Evolutionary conservation across 208 protist species (phyloP).

Genomic region (Acanthamoeba sp.): DNA sequence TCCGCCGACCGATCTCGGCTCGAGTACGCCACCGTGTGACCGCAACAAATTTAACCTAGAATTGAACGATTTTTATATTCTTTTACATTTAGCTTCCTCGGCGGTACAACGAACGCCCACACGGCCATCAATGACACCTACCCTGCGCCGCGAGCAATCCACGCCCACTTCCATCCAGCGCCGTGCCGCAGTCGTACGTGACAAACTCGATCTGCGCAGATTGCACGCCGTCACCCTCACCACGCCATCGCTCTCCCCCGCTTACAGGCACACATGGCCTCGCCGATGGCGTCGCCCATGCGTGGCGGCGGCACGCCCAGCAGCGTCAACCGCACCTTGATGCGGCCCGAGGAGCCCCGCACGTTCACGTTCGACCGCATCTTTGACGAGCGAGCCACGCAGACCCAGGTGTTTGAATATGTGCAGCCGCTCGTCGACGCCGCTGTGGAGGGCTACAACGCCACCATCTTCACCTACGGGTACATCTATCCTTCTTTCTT

Average conservation of each 20-base stretch:
- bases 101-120: background rate
- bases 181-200: background rate
- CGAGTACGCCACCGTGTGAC: background rate
- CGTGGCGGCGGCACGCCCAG: conserved; percentile 17
- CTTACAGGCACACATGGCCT: background rate
- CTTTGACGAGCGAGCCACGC: conserved; percentile 48
- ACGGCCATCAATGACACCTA: background rate
- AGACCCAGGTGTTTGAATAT: conserved; percentile 53
- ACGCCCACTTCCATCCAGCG: background rate
- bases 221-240: too few species aligned
- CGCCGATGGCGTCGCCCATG: conserved; percentile 43
- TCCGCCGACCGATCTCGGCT: background rate
- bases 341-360: conserved; percentile 30
- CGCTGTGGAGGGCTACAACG: conserved; percentile 64
- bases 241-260: background rate
- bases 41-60: too few species aligned
- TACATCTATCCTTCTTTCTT: background rate
- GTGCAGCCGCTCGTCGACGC: conserved; percentile 37
- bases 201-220: too few species aligned
- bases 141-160: conserved; percentile 1
- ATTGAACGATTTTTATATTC: too few species aligned
- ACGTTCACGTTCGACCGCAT: conserved; percentile 68
- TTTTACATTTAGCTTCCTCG: too few species aligned
- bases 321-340: conserved; percentile 7
- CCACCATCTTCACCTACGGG: conserved; percentile 73